Base-by-base conservation (phyloP, 2,329 filamentous ascomycete species). In the Cercospora zeae-maydis region DNA sequence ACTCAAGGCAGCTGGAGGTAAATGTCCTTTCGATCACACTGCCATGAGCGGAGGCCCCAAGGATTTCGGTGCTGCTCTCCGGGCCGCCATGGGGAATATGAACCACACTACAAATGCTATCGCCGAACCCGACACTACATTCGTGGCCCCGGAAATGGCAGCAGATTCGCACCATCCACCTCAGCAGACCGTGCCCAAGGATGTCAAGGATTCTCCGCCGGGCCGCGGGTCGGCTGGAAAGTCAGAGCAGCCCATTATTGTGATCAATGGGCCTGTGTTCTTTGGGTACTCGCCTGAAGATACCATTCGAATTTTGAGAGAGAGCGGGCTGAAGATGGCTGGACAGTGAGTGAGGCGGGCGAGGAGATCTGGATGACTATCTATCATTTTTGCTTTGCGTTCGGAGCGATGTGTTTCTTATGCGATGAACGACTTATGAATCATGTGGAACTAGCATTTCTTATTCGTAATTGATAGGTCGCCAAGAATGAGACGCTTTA, bases 201-300 rank as follows among this genome's bases (percentile, higher is more conserved):
- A 51, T 8, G 16, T 24, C 30, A 62, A 61, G n/a, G 52, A 42
- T 51, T 8, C 45, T 27, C n/a, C 45, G 5, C 13, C 57, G 27
- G 45, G 45, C 30, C 33, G 33, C 13, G 31, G 10, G 14, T 8
- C 42, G 27, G 2, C 30, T 14, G 47, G 31, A 16, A 33, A 37
- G 8, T 21, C 27, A n/a, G 33, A 27, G 36, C 24, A 59, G 9
- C 85, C 90, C 9, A 88, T 89, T 70, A 89, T 97, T 84, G 82
- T 96, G 0, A 96, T 97, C 73, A 96, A 91, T 8, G 93, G 93
- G 0, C 93, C 93, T 0, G 92, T 97, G 0, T 97, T 97, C 73
- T 91, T 98, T 70, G 93, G 93, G 0, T 97, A 96, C 72, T 87
- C 89, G 9, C 84, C 92, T 65, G 91, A 96, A 63, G 88, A 96